These are phyloP conservation scores for Cryptosporidium meleagridis DNA, from an alignment of 169 alveolate genomes.

Conservation along the genomic window DNA sequence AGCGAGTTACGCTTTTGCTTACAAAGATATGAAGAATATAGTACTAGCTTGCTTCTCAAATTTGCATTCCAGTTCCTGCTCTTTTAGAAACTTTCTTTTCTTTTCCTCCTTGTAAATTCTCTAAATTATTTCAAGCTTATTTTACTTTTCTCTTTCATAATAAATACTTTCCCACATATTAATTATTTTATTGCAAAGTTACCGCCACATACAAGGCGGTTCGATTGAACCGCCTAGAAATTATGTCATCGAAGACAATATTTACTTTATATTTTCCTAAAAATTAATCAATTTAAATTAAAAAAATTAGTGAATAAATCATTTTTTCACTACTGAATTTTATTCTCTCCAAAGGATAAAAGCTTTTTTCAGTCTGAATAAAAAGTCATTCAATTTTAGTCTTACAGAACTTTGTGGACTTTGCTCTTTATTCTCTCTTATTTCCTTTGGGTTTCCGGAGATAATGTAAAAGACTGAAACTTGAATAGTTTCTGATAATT, in stretches of 20 bases:
- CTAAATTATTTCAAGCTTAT: neutral
- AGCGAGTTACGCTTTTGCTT: neutral
- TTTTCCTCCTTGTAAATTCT: neutral
- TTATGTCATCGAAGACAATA: neutral
- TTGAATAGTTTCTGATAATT: too few relatives aligned
- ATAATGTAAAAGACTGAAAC: neutral
- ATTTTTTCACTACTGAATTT: neutral
- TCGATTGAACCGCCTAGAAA: neutral
- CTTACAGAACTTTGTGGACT: neutral
- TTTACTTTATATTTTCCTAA: neutral
- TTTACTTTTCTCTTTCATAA: neutral
- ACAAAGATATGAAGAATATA: too few relatives aligned
- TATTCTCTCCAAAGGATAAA: too few relatives aligned
- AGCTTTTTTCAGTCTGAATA: neutral
- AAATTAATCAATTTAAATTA: neutral
- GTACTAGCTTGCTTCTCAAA: too few relatives aligned
- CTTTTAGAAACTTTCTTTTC: neutral
- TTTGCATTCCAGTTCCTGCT: neutral
- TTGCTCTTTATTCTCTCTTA: neutral
- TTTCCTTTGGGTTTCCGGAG: neutral
- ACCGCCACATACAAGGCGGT: neutral
- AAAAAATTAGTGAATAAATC: neutral
- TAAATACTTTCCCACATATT: neutral
- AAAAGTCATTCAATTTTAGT: too few relatives aligned
- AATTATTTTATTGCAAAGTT: neutral